These are phyloP conservation scores for Macadamia integrifolia DNA, from an alignment of 164 flowering plant species.

Conservation along the genomic window DNA sequence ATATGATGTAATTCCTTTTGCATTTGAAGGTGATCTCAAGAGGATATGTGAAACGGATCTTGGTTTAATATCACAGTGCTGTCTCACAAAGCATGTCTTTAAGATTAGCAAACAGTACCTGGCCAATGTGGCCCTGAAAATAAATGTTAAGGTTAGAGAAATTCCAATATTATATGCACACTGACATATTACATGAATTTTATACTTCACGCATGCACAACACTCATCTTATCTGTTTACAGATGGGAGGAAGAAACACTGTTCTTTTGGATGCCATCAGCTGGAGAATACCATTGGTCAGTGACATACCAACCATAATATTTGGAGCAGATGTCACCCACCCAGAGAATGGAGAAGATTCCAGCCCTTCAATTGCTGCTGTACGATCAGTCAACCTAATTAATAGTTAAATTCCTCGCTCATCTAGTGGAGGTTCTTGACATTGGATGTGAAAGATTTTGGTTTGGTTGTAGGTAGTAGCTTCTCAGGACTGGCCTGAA, in stretches of 20 bases:
- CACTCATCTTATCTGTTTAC: constrained; percentile 3
- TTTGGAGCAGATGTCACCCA: constrained; percentile 92
- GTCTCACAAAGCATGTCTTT: constrained; percentile 83
- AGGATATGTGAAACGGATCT: constrained; percentile 95
- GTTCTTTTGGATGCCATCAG: constrained; percentile 80
- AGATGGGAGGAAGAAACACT: constrained; percentile 89
- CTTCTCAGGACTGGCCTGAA: constrained; percentile 77
- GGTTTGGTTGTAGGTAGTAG: constrained; percentile 52
- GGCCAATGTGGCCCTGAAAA: constrained; percentile 69
- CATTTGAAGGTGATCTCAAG: constrained; percentile 68
- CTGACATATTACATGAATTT: not conserved
- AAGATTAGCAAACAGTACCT: constrained; percentile 85
- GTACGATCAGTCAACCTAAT: constrained; percentile 24
- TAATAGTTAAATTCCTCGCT: not conserved
- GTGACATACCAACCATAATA: constrained; percentile 83
- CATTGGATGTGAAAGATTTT: constrained; percentile 14
- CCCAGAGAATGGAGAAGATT: constrained; percentile 81
- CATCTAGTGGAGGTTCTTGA: not conserved
- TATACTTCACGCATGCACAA: no score
- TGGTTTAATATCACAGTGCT: constrained; percentile 89
- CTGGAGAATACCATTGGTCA: constrained; percentile 73
- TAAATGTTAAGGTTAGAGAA: constrained; percentile 72
- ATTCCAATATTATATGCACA: not conserved
- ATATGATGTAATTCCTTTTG: constrained; percentile 5
- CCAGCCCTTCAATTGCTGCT: constrained; percentile 86